Percentiles rank a stretch among this genome's conserved stretches.
phyloP scores from a whole-genome alignment of 805 yeast species.

The Saccharomycopsis javanensis region DNA sequence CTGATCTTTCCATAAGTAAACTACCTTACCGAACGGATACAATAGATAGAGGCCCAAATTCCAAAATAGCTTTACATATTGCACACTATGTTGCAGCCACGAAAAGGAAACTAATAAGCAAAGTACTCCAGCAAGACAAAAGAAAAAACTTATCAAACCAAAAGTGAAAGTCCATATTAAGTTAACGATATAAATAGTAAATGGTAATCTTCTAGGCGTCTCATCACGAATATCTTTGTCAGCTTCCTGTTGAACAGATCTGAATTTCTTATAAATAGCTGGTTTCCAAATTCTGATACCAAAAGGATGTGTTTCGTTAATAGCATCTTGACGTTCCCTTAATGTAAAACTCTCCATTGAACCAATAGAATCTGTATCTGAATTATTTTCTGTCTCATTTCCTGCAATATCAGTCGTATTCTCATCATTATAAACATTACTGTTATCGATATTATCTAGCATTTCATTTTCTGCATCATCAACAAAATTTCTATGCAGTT shows the following conservation, averaged over 20 bases:
- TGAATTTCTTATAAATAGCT: slow-evolving; percentile 82
- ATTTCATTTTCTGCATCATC: neutral
- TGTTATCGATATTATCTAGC: neutral
- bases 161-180: slow-evolving; percentile 62
- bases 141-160: slow-evolving; percentile 50
- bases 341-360: slow-evolving; percentile 79
- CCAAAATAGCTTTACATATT: slow-evolving; percentile 53
- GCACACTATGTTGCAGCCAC: slow-evolving; percentile 40
- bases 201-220: slow-evolving; percentile 29
- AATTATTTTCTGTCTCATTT: slow-evolving; percentile 20
- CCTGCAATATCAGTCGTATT: neutral
- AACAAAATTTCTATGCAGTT: neutral
- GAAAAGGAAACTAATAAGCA: slow-evolving; percentile 37
- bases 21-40: slow-evolving; percentile 85
- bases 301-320: slow-evolving; percentile 93
- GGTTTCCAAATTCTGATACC: slow-evolving; percentile 99
- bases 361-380: slow-evolving; percentile 31
- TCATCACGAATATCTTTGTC: slow-evolving; percentile 88
- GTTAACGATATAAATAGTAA: slow-evolving; percentile 61
- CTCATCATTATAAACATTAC: neutral
- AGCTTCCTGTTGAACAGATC: slow-evolving; percentile 87
- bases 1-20: slow-evolving; percentile 65
- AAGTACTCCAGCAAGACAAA: slow-evolving; percentile 44
- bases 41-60: slow-evolving; percentile 62
- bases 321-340: slow-evolving; percentile 90